Conservation (phyloP, 352 stramenopile genomes). For the Phytophthora litchii region DNA sequence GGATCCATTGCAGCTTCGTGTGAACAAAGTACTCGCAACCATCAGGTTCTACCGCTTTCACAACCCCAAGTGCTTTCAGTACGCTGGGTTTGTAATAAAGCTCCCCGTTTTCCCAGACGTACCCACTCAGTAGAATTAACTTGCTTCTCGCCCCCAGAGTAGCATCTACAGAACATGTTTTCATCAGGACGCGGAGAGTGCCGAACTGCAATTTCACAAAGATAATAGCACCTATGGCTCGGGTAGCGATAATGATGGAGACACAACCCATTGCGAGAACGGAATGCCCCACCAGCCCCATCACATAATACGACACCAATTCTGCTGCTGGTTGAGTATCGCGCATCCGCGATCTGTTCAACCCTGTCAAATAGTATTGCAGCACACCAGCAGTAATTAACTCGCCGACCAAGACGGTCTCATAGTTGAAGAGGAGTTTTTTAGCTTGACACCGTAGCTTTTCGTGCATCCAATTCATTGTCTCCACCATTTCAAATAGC, state of each 20-base stretch:
- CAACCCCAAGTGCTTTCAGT: conserved; percentile 27
- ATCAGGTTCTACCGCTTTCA: conserved; percentile 23
- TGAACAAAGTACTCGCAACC: conserved; percentile 15
- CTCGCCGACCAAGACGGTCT: conserved; percentile 33
- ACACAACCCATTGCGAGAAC: conserved; percentile 28
- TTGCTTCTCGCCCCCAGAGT: conserved; percentile 24
- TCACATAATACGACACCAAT: conserved; percentile 25
- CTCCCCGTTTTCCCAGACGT: conserved; percentile 18
- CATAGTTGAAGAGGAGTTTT: conserved; percentile 29
- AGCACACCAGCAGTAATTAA: conserved; percentile 26
- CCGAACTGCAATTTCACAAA: conserved; percentile 16
- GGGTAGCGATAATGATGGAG: conserved; percentile 10
- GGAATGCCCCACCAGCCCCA: conserved; percentile 22
- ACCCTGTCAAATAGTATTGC: conserved; percentile 23
- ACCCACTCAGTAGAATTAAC: conserved; percentile 28
- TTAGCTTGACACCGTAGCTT: conserved; percentile 11
- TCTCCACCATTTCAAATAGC: conserved; percentile 38
- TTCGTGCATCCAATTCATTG: conserved; percentile 29
- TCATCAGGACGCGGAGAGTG: conserved; percentile 10
- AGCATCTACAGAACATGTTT: conserved; percentile 25
- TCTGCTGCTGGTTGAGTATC: conserved; percentile 12
- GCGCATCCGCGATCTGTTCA: conserved; percentile 20
- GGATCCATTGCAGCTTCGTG: conserved; percentile 22
- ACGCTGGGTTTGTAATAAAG: conserved; percentile 26
- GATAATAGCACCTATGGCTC: conserved; percentile 15